phyloP scores from a whole-genome alignment of 495 filamentous ascomycete species.

The Pyronema domesticum region DNA sequence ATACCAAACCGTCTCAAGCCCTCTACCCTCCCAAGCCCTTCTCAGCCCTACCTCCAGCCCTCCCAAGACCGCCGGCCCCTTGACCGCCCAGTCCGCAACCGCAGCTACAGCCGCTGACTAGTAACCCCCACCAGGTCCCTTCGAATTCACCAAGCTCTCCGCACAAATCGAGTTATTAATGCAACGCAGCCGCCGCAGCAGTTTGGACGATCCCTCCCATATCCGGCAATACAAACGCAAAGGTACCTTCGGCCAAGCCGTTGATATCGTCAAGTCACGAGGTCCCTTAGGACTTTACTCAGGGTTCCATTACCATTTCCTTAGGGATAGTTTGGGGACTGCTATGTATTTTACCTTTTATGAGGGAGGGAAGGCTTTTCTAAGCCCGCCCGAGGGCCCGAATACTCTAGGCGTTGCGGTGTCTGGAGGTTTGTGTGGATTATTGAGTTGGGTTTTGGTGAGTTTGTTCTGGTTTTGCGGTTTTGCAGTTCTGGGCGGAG shows the following conservation, averaged over 20 bases:
- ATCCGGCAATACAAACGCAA: conserved; percentile 54
- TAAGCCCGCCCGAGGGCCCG: conserved; percentile 53
- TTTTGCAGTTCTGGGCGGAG: not conserved
- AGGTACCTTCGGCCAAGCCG: conserved; percentile 62
- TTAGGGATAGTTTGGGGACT: conserved; percentile 38
- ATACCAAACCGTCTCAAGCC: no score
- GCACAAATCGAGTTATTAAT: conserved; percentile 80
- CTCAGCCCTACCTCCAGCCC: not conserved
- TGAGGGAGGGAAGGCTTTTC: conserved; percentile 71
- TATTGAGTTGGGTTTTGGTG: conserved; percentile 70
- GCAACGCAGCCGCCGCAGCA: conserved; percentile 44
- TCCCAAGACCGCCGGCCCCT: not conserved
- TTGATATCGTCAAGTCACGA: conserved; percentile 59
- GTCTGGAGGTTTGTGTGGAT: conserved; percentile 60
- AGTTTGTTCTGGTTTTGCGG: conserved; percentile 10
- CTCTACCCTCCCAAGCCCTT: not conserved
- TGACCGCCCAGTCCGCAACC: no score
- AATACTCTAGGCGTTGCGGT: conserved; percentile 54
- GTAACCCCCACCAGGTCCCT: conserved; percentile 43
- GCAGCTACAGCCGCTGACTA: no score
- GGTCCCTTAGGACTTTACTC: conserved; percentile 70
- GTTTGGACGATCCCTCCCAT: conserved; percentile 36
- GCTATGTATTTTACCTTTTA: conserved; percentile 76
- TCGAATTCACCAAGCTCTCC: conserved; percentile 84
- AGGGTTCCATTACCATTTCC: conserved; percentile 64